Evolutionary conservation across 1,139 yeast genomes (phyloP).

Genomic region (Tardiomyces digboiensis): DNA sequence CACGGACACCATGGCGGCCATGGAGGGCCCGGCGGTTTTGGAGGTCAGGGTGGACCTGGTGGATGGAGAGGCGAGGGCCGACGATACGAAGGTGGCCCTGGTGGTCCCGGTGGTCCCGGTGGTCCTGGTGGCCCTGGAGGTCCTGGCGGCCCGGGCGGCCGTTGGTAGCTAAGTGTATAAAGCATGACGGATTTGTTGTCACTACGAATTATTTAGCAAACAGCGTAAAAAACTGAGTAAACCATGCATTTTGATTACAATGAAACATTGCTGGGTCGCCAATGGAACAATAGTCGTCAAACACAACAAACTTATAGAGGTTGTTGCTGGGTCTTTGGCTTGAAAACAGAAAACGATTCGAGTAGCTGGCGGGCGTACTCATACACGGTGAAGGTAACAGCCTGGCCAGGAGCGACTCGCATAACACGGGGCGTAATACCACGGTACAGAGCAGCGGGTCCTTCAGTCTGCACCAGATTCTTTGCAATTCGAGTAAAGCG

Average conservation of each 20-base stretch:
- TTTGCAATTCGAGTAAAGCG: constrained; percentile 76
- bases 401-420: constrained; percentile 99
- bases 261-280: neutral
- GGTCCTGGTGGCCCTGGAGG: neutral
- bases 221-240: neutral
- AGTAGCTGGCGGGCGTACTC: constrained; percentile 73
- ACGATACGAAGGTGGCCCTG: neutral
- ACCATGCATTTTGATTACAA: neutral
- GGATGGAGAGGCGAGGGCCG: neutral
- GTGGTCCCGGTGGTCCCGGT: neutral
- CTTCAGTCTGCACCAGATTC: constrained; percentile 83
- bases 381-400: constrained; percentile 95
- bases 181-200: too few species aligned
- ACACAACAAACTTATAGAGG: neutral
- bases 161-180: too few species aligned
- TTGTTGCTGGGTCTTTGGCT: constrained; percentile 14
- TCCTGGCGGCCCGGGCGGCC: neutral
- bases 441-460: constrained; percentile 77
- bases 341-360: constrained; percentile 38
- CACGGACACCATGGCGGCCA: neutral
- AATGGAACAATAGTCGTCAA: neutral
- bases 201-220: too few species aligned
- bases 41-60: neutral
- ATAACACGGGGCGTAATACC: constrained; percentile 98
- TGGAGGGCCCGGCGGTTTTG: neutral